Conservation (phyloP, 306 rosid species). For the Fragaria nilgerrensis region DNA sequence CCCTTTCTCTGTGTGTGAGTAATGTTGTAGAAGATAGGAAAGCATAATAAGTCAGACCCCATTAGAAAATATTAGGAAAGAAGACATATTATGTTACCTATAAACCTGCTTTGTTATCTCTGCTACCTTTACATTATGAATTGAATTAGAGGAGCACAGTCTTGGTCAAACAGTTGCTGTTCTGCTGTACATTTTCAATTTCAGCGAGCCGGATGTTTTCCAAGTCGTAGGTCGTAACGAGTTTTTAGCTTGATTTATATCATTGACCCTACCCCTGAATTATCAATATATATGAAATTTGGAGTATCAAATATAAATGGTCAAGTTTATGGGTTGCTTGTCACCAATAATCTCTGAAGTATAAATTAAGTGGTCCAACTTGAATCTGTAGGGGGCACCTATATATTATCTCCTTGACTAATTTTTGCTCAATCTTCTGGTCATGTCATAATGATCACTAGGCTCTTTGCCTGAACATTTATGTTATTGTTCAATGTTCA, state of each 20-base stretch:
- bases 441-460: background rate
- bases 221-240: conserved; percentile 4
- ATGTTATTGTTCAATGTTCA: background rate
- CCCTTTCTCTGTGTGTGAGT: background rate
- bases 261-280: background rate
- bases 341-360: background rate
- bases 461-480: background rate
- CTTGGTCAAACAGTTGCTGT: background rate
- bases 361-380: background rate
- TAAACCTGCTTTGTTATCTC: background rate
- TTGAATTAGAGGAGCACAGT: background rate
- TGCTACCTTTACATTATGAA: background rate
- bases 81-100: background rate
- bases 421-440: background rate
- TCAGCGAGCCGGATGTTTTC: background rate
- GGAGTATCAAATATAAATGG: background rate
- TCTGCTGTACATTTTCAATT: background rate
- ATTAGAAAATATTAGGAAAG: background rate
- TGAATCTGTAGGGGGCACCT: background rate
- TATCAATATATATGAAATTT: background rate
- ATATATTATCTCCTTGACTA: background rate
- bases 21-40: background rate
- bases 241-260: background rate
- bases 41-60: background rate
- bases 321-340: background rate